These are phyloP conservation scores for Crithidia mellificae DNA, from an alignment of 208 protist genomes.

Conservation along the genomic window DNA sequence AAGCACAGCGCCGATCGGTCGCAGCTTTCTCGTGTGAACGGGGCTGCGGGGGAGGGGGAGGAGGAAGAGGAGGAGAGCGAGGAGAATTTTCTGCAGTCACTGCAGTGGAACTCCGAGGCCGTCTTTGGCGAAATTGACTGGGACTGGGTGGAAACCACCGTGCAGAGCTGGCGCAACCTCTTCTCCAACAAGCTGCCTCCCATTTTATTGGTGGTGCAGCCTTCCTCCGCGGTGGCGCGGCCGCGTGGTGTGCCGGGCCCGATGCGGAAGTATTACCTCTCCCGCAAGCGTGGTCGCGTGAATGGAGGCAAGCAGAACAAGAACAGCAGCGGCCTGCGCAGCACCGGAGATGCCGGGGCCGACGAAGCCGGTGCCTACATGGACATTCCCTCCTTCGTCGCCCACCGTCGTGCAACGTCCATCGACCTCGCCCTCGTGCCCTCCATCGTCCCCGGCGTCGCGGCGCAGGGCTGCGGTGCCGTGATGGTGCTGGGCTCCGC, in stretches of 20 bases:
- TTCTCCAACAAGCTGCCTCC: constrained; percentile 42
- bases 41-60: not conserved
- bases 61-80: constrained; percentile 26
- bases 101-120: constrained; percentile 54
- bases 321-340: not conserved
- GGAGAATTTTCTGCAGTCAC: constrained; percentile 20
- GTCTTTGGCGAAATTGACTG: constrained; percentile 83
- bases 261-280: constrained; percentile 23
- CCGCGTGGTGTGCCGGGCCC: constrained; percentile 8
- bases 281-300: constrained; percentile 18
- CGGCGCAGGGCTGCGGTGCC: constrained; percentile 30
- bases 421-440: constrained; percentile 59
- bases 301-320: not conserved
- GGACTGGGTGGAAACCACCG: constrained; percentile 71
- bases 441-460: constrained; percentile 53
- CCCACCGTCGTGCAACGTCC: constrained; percentile 37
- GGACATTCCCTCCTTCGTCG: constrained; percentile 70
- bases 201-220: constrained; percentile 67
- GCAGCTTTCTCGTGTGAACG: too few relatives aligned
- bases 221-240: constrained; percentile 35
- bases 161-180: constrained; percentile 49
- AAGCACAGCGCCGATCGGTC: not conserved
- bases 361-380: constrained; percentile 42
- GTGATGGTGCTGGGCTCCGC: constrained; percentile 75
- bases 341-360: not conserved